These are phyloP conservation scores for Monoraphidium neglectum DNA, from an alignment of 139 green algal genomes.

Conservation along the genomic window DNA sequence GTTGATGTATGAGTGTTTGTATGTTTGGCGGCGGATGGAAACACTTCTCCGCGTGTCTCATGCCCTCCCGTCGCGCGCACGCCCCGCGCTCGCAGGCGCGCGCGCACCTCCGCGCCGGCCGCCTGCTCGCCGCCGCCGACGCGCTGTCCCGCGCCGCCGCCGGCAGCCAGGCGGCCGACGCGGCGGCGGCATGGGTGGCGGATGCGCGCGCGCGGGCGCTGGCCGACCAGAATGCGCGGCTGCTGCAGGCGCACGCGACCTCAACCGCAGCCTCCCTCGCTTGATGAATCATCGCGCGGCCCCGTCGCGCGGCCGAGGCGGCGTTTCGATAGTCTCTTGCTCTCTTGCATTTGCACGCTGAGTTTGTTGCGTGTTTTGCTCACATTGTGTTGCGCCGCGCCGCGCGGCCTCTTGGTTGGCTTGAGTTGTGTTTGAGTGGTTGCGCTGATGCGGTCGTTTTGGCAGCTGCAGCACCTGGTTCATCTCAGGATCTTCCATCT, in stretches of 20 bases:
- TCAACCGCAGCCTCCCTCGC: neutral
- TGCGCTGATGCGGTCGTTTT: no score
- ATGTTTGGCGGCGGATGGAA: neutral
- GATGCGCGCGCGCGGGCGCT: constrained; percentile 26
- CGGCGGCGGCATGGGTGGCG: constrained; percentile 20
- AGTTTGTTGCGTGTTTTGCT: no score
- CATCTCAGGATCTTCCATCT: no score
- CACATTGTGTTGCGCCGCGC: no score
- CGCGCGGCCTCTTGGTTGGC: no score
- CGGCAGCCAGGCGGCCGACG: constrained; percentile 10
- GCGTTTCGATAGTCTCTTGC: no score
- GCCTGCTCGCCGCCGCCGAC: constrained; percentile 27
- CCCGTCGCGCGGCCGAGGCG: no score
- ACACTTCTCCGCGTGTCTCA: neutral
- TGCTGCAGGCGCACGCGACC: constrained; percentile 29
- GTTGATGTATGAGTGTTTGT: neutral
- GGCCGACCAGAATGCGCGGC: constrained; percentile 21
- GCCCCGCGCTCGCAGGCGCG: constrained; percentile 1
- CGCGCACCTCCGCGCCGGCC: constrained; percentile 14
- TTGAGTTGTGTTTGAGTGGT: no score
- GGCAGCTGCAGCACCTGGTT: no score
- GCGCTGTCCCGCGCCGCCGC: constrained; percentile 13
- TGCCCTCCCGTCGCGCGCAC: no score
- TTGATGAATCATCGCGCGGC: no score
- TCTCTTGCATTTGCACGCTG: no score